These are phyloP conservation scores for Daldinia loculata DNA, from an alignment of 495 filamentous ascomycete genomes.

Conservation along the genomic window DNA sequence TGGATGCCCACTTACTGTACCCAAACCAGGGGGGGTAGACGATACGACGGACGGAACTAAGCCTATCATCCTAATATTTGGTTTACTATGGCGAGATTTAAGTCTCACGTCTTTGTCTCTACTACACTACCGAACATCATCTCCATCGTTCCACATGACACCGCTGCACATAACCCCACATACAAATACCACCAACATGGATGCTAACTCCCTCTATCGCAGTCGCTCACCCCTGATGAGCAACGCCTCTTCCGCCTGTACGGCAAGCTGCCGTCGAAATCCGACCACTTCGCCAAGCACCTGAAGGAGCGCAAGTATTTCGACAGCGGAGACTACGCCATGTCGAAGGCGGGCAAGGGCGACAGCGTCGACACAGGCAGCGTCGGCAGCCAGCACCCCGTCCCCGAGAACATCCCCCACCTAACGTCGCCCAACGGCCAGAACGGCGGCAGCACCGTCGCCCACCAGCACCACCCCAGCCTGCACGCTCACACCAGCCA, in stretches of 20 bases:
- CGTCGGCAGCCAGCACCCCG: constrained; percentile 92
- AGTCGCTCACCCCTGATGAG: constrained; percentile 92
- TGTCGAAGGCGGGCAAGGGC: constrained; percentile 97
- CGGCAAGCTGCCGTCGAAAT: constrained; percentile 94
- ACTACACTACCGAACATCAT: neutral
- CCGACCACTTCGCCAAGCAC: constrained; percentile 96
- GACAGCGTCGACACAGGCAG: constrained; percentile 91
- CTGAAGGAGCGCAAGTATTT: constrained; percentile 99
- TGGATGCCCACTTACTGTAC: constrained; percentile 18
- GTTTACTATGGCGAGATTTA: neutral
- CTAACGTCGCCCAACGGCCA: constrained; percentile 70
- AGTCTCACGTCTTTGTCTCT: constrained; percentile 25
- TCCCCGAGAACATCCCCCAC: constrained; percentile 97
- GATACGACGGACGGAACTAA: constrained; percentile 4
- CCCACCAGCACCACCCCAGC: constrained; percentile 53
- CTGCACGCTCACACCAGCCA: constrained; percentile 52
- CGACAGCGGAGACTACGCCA: constrained; percentile 96
- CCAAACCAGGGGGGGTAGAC: constrained; percentile 12
- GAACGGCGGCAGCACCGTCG: constrained; percentile 56
- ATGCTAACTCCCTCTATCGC: constrained; percentile 25
- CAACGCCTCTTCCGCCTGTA: constrained; percentile 95
- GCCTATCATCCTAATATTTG: neutral
- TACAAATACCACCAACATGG: neutral
- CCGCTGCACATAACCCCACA: constrained; percentile 9
- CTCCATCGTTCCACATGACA: constrained; percentile 16